Evolutionary conservation across 352 stramenopile species (phyloP), one percentile per base, ranked within the genome.

Genomic region (Phytophthora sansomeana): DNA sequence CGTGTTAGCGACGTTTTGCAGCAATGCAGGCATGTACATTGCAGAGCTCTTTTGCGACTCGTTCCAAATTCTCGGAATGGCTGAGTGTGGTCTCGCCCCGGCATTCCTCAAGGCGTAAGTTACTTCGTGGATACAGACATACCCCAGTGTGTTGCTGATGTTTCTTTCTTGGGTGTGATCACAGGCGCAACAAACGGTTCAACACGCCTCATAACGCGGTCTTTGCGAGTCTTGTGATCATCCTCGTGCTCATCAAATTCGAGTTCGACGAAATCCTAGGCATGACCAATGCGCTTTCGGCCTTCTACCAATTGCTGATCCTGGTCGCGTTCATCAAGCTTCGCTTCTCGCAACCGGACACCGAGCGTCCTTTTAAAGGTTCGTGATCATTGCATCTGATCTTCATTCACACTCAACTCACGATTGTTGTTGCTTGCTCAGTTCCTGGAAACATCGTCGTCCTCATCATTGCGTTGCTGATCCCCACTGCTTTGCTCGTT

Each of bases 21-120:
- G 80, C 47, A 98, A 97, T 63, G 78, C 97, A 32, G 95, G 89
- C 19, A 82, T 98, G 65, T 98, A 97, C 72, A 87, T 97, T 71
- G 87, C 92, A 6, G 94, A 98, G 74, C 91, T 99, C 50, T 96
- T 87, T n/a, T 83, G 79, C 6, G 95, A 98, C 77, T 86, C 92
- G 30, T 98, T 93, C 58, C 90, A 98, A 72, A 67, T 98, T 21
- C 67, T 78, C 24, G 80, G 77, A 26, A 89, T 91, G 83, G 78
- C 91, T 5, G 84, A 98, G 61, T 83, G 87, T 36, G 94, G 93
- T 5, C 83, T 97, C 32, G 69, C 96, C 8, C 93, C 92, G 8
- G 81, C 82, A 24, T 79, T 95, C 26, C 89, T 98, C 43, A 80
- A 85, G 17, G 87, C 77, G 32, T 90, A 80, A 61, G 90, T 90